phyloP scores from a whole-genome alignment of 2,329 filamentous ascomycete genomes.

The Sporothrix dimorphospora region DNA sequence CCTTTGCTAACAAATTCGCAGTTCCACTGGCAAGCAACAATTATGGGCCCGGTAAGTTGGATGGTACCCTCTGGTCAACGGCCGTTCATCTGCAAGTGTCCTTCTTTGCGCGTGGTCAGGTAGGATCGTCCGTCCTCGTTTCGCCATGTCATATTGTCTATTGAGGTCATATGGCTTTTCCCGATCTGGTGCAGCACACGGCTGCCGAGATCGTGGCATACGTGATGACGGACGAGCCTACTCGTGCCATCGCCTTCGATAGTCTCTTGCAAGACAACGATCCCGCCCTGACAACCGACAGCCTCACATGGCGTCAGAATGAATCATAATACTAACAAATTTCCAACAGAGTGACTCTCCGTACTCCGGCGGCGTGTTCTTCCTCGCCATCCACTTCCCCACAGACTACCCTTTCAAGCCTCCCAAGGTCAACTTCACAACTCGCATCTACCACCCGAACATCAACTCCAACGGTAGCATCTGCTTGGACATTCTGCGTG shows the following conservation, averaged over 20 bases:
- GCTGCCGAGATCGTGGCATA: background rate
- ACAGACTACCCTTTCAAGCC: slow-evolving; percentile 99
- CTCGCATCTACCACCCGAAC: slow-evolving; percentile 99
- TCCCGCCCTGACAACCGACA: background rate
- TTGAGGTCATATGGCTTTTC: background rate
- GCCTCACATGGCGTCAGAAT: background rate
- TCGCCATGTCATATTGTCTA: background rate
- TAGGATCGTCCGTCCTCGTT: background rate
- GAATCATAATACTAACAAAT: slow-evolving; percentile 38
- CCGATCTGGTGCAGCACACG: background rate
- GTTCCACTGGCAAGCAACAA: slow-evolving; percentile 99
- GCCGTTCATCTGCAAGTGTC: background rate
- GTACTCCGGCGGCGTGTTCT: slow-evolving; percentile 98
- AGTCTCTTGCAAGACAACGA: background rate
- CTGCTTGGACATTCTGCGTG: slow-evolving; percentile 95
- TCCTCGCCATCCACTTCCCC: slow-evolving; percentile 97
- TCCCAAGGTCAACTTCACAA: slow-evolving; percentile 99
- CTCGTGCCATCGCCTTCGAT: background rate
- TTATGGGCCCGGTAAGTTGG: slow-evolving; percentile 94
- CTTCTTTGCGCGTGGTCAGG: background rate
- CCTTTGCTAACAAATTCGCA: slow-evolving; percentile 47
- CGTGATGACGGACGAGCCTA: background rate
- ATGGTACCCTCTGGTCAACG: slow-evolving; percentile 21
- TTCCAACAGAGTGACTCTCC: slow-evolving; percentile 81
- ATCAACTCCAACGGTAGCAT: slow-evolving; percentile 99